Evolutionary conservation across 1,139 yeast genomes (phyloP).

Genomic region (Taphrina confusa): DNA sequence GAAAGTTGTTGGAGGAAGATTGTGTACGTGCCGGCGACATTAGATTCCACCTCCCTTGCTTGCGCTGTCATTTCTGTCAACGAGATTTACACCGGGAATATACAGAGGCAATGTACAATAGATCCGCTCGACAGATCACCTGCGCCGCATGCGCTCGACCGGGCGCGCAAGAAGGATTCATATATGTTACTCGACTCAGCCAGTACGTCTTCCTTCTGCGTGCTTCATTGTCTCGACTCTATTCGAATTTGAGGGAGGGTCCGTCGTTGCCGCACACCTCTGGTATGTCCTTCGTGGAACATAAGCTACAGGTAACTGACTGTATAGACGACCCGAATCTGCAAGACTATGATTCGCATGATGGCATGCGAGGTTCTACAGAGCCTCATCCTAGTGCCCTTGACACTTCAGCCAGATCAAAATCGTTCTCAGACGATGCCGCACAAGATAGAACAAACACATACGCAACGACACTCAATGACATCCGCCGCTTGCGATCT

Average conservation of each 20-base stretch:
- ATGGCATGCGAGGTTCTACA: no score
- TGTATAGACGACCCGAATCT: conserved; percentile 24
- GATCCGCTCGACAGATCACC: conserved; percentile 49
- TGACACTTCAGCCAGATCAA: not conserved
- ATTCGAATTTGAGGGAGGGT: conserved; percentile 26
- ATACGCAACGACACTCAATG: conserved; percentile 70
- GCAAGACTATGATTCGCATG: conserved; percentile 7
- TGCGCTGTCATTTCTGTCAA: conserved; percentile 49
- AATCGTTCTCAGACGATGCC: conserved; percentile 6
- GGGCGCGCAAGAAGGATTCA: conserved; percentile 59
- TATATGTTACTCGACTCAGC: conserved; percentile 62
- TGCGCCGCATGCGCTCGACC: conserved; percentile 63
- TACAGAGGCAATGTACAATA: conserved; percentile 52
- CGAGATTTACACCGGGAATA: conserved; percentile 48
- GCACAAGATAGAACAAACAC: conserved; percentile 39
- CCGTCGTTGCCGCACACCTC: conserved; percentile 31
- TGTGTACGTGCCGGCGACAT: conserved; percentile 34
- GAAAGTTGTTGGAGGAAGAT: conserved; percentile 70
- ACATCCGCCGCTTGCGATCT: conserved; percentile 74
- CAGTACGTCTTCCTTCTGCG: conserved; percentile 77
- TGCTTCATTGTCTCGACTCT: conserved; percentile 80
- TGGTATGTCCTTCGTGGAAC: conserved; percentile 6
- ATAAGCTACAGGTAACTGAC: not conserved
- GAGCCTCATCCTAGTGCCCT: not conserved
- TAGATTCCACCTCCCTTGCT: conserved; percentile 35